Percentiles rank a stretch among this genome's conserved stretches.
These are phyloP conservation scores for Aurifilum marmelostoma DNA, from an alignment of 2,329 filamentous ascomycete species.

Conservation along the genomic window DNA sequence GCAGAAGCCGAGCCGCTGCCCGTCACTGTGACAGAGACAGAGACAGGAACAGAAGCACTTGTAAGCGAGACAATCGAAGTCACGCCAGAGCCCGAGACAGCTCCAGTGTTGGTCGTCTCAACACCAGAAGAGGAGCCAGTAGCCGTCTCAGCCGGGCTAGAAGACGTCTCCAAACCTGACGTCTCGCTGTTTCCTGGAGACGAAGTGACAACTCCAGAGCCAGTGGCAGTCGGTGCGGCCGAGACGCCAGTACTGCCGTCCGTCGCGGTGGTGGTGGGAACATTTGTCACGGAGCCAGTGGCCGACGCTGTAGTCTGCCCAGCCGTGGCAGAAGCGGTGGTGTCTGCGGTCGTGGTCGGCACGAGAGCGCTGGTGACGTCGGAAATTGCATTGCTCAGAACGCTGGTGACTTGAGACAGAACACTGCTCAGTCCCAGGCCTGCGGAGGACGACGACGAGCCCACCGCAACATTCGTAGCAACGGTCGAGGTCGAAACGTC, in stretches of 20 bases:
- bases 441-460: conserved; percentile 27
- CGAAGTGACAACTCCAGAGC: not conserved
- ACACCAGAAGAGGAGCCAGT: not conserved
- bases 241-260: not conserved
- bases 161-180: not conserved
- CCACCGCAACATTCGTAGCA: not conserved
- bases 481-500: conserved; percentile 4
- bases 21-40: not conserved
- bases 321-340: conserved; percentile 6
- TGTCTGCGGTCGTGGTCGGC: conserved; percentile 27
- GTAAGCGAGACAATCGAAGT: conserved; percentile 22
- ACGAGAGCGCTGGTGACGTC: conserved; percentile 24
- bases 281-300: not conserved
- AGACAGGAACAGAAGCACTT: not conserved
- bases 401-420: conserved; percentile 18
- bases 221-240: conserved; percentile 16
- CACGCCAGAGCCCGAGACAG: conserved; percentile 14
- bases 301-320: not conserved
- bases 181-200: not conserved
- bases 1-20: not conserved
- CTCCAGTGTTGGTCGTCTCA: conserved; percentile 17
- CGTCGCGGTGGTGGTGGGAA: not conserved
- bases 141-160: too few relatives aligned
- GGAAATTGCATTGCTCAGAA: conserved; percentile 22
- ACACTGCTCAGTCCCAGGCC: conserved; percentile 28